phyloP scores from a whole-genome alignment of 1,284 basidiomycete genomes.

The Trametes pubescens region DNA sequence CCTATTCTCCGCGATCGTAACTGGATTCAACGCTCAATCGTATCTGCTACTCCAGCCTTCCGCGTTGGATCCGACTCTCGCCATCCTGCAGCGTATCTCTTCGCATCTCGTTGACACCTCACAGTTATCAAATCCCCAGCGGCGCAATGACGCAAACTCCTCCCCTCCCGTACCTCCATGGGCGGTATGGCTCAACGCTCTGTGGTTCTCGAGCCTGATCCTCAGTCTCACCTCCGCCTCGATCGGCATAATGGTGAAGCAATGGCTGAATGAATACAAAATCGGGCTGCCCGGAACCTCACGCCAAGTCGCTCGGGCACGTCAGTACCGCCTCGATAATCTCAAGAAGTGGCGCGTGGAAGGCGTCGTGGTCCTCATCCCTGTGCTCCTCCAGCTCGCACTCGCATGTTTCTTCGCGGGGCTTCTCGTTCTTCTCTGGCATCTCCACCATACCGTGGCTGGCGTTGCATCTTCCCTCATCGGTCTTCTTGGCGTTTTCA shows the following conservation, averaged over 20 bases:
- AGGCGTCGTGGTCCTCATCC: constrained; percentile 13
- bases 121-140: background rate
- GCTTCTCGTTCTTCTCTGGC: constrained; percentile 1
- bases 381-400: constrained; percentile 14
- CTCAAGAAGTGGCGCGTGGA: constrained; percentile 15
- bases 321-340: constrained; percentile 3
- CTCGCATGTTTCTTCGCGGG: constrained; percentile 19
- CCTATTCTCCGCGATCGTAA: constrained; percentile 3
- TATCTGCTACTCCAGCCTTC: background rate
- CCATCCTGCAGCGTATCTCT: background rate
- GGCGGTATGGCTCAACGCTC: background rate
- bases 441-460: background rate
- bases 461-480: background rate
- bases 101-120: background rate
- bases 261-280: constrained; percentile 17
- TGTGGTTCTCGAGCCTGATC: constrained; percentile 62
- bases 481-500: background rate
- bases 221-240: constrained; percentile 58
- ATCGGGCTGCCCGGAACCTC: constrained; percentile 1
- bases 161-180: background rate
- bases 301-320: background rate
- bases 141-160: background rate
- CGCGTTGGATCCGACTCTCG: background rate
- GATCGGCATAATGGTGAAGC: constrained; percentile 23
- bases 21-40: background rate